These are phyloP conservation scores for Lichtheimia ornata DNA, from an alignment of 371 early-diverging fungal genomes.

Conservation along the genomic window DNA sequence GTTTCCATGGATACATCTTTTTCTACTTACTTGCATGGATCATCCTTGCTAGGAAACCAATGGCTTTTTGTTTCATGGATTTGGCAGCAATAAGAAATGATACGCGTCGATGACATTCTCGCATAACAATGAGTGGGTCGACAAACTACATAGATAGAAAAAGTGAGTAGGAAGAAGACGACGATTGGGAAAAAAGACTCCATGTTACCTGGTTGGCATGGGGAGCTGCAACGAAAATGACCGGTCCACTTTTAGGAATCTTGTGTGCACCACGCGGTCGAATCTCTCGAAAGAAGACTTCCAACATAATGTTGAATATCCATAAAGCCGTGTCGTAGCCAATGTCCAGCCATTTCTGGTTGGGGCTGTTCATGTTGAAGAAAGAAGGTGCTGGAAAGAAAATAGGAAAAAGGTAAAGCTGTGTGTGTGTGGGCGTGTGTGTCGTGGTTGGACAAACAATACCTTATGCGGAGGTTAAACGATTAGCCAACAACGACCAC, in stretches of 20 bases:
- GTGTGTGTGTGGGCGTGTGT: too few relatives aligned
- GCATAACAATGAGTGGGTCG: slow-evolving; percentile 82
- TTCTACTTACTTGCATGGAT: slow-evolving; percentile 65
- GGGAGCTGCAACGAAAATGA: slow-evolving; percentile 91
- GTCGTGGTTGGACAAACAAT: too few relatives aligned
- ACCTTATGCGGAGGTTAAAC: too few relatives aligned
- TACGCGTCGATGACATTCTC: slow-evolving; percentile 71
- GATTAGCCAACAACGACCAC: too few relatives aligned
- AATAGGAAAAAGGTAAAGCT: too few relatives aligned
- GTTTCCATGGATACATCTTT: neutral
- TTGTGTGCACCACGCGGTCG: slow-evolving; percentile 79
- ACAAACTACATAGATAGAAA: slow-evolving; percentile 62
- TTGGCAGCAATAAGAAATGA: slow-evolving; percentile 82
- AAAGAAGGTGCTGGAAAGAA: too few relatives aligned
- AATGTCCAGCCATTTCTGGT: slow-evolving; percentile 10
- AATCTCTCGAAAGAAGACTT: slow-evolving; percentile 86
- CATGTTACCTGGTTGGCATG: slow-evolving; percentile 83
- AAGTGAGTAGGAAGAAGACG: neutral
- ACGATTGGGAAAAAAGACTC: neutral
- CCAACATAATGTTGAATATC: slow-evolving; percentile 60
- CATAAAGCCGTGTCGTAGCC: slow-evolving; percentile 27
- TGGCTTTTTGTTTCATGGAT: slow-evolving; percentile 76
- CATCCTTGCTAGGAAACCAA: slow-evolving; percentile 76
- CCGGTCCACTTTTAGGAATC: slow-evolving; percentile 81
- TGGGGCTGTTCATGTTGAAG: too few relatives aligned